phyloP scores from a whole-genome alignment of 306 rosid genomes.

The Medicago lupulina region DNA sequence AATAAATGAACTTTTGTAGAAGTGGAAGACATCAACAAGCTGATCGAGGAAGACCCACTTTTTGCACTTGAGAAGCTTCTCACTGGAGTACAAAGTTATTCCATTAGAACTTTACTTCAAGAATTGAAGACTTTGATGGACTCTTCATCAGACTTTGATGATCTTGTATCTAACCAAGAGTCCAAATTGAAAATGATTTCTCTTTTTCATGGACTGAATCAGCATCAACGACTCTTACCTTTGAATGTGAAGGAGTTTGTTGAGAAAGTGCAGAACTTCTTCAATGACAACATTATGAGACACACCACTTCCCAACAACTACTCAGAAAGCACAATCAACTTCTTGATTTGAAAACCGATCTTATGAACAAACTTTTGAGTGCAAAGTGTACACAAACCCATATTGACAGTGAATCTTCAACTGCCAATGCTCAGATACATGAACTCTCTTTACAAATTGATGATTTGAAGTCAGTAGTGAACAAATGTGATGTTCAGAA shows the following conservation, averaged over 20 bases:
- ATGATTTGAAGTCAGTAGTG: neutral
- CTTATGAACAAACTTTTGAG: neutral
- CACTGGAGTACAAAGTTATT: neutral
- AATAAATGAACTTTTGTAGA: too few relatives aligned
- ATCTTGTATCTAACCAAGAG: neutral
- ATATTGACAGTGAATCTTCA: neutral
- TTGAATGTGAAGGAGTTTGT: neutral
- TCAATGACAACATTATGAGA: neutral
- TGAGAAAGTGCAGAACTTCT: neutral
- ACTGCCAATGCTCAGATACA: neutral
- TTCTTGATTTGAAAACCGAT: neutral
- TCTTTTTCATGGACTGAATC: neutral
- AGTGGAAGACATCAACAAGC: neutral
- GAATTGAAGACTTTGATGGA: neutral
- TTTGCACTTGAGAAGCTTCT: neutral
- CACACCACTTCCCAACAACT: neutral
- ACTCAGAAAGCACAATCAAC: neutral
- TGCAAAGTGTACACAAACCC: neutral
- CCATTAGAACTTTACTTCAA: neutral
- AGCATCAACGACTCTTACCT: neutral
- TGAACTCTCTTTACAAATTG: neutral
- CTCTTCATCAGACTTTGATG: neutral
- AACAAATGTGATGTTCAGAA: neutral
- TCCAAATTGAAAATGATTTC: neutral
- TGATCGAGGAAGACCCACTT: neutral